phyloP scores from a whole-genome alignment of 176 grass and related monocot species.

The Eleusine indica region DNA sequence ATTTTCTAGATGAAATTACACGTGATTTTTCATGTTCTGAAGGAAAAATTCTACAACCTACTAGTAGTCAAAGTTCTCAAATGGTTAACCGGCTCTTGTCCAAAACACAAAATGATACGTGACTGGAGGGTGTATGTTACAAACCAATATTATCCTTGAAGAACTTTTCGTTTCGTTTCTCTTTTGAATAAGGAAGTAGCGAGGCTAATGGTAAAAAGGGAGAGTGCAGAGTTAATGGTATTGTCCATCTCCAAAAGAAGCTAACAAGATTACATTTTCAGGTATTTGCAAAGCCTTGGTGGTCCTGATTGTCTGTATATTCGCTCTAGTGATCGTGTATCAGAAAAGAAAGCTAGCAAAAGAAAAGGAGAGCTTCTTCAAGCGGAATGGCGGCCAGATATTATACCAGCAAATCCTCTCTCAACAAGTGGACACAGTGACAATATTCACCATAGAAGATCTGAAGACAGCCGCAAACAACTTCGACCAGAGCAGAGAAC shows the following conservation, averaged over 20 bases:
- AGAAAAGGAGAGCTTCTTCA: conserved; percentile 17
- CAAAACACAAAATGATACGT: no score
- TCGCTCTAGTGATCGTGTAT: not conserved
- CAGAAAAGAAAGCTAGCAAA: not conserved
- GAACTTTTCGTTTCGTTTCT: no score
- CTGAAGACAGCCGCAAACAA: conserved; percentile 18
- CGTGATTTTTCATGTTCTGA: no score
- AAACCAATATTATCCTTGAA: no score
- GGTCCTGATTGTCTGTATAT: not conserved
- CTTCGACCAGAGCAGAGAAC: conserved; percentile 6
- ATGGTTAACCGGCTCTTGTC: no score
- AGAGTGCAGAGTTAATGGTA: not conserved
- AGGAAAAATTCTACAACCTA: no score
- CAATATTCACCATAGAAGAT: conserved; percentile 22
- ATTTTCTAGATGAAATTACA: no score
- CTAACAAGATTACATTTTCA: not conserved
- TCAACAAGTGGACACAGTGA: conserved; percentile 30
- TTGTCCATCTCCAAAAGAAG: not conserved
- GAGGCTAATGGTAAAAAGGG: not conserved
- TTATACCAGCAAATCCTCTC: conserved; percentile 31
- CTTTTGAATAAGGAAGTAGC: not conserved
- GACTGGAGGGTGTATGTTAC: no score
- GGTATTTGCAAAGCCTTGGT: not conserved
- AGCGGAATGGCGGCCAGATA: conserved; percentile 36
- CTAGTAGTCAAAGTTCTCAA: no score